Base-by-base conservation (phyloP, 192 early-diverging fungal genomes). In the Funneliformis mosseae region DNA sequence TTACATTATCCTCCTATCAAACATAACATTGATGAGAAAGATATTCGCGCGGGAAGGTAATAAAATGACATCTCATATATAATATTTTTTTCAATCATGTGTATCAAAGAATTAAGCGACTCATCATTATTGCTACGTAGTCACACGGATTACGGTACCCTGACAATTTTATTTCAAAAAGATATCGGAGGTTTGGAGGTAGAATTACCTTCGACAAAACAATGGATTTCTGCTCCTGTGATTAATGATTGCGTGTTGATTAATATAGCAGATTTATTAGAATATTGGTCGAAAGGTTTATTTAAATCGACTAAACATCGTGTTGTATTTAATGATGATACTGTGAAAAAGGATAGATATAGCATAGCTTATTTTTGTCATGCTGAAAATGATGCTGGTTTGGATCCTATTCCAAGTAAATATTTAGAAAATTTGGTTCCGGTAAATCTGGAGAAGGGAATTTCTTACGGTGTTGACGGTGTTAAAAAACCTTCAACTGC, bases 121-220 rank as follows among this genome's bases (percentile, higher is more conserved):
- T 23, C 50, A 16, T n/a, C 72, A 59, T 64, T 42, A 27, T 60
- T 46, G 3, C n/a, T 45, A 21, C 25, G 27, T 78, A 90, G 87
- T 69, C 89, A 91, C 38, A 88, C 92, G 1, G 93, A 94, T 80
- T 94, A 94, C 81, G 93, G 93, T 8, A 88, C 89, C 0, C 78
- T 93, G 25, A 93, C 92, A 8, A 71, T 93, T 5, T 76, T 94
- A 42, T 92, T 93, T 80, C 93, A 93, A 82, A 86, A 91, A 78
- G 88, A 91, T 64, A 83, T 89, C 55, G 85, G 88, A 39, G 90
- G 90, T 23, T 81, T 91, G 38, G 90, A 91, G 76, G 84, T 91
- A 7, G 85, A 88, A 78, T 80, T 84, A 10, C 82, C 77, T 27
- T 77, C 85, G 43, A 46, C 80, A 45, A 83, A 73, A 6, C 73